Percentiles rank a stretch among this genome's conserved stretches.
phyloP scores from a whole-genome alignment of 768 basidiomycete species.

The Myochromella boudieri region DNA sequence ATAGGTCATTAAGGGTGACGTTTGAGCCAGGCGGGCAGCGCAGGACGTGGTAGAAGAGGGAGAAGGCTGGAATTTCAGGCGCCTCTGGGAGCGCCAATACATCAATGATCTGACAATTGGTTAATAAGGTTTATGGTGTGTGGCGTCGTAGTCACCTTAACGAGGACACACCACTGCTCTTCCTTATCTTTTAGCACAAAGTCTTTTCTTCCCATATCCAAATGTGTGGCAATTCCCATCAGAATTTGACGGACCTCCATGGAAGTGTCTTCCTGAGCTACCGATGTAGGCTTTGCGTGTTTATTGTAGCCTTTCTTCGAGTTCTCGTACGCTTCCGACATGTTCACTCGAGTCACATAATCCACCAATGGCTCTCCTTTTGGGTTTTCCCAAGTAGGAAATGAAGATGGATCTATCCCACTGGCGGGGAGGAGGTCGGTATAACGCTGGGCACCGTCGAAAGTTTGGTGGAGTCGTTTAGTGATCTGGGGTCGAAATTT shows the following conservation, averaged over 20 bases:
- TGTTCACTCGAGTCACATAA: conserved; percentile 18
- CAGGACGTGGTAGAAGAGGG: conserved; percentile 26
- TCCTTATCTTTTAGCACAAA: conserved; percentile 21
- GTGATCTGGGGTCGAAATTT: conserved; percentile 25
- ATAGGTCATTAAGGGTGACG: conserved; percentile 15
- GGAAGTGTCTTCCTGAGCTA: conserved; percentile 27
- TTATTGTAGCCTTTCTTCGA: conserved; percentile 7
- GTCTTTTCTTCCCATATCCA: conserved; percentile 12
- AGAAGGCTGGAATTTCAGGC: conserved; percentile 24
- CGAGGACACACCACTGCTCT: conserved; percentile 22
- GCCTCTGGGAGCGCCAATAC: conserved; percentile 19
- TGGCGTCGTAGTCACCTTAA: conserved; percentile 17
- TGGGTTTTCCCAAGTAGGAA: conserved; percentile 15
- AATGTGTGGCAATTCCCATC: conserved; percentile 20
- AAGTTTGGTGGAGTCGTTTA: conserved; percentile 18
- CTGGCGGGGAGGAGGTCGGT: conserved; percentile 15
- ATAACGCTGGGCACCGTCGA: conserved; percentile 28
- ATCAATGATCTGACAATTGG: conserved; percentile 22
- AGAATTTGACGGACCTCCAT: conserved; percentile 26
- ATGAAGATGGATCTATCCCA: conserved; percentile 11
- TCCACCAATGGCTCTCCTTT: conserved; percentile 17
- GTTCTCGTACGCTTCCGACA: conserved; percentile 19
- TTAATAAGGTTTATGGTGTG: background rate
- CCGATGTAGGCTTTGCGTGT: conserved; percentile 10
- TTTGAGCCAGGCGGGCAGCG: conserved; percentile 12